Conservation (phyloP, 73 alveolate species). For the Symbiodinium pilosum region DNA sequence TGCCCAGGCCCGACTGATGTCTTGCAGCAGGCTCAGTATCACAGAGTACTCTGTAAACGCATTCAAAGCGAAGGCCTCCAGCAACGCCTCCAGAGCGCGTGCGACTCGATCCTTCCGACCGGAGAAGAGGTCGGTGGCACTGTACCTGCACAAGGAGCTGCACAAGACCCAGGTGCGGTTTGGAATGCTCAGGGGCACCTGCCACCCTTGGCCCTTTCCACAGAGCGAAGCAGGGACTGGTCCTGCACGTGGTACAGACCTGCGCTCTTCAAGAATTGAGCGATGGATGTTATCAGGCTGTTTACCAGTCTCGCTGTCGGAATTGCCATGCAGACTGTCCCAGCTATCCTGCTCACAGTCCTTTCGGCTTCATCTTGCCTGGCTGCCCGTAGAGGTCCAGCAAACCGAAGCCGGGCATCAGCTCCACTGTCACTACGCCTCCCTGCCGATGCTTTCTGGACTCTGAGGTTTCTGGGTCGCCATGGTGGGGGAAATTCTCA, state of each 20-base stretch:
- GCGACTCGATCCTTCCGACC: constrained; percentile 38
- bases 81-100: constrained; percentile 63
- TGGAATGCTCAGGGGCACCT: background rate
- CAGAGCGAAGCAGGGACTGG: constrained; percentile 50
- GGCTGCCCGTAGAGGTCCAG: constrained; percentile 90
- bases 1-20: no score
- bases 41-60: no score
- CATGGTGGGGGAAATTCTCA: no score
- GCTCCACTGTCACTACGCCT: constrained; percentile 82
- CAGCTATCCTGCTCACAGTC: no score
- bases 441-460: background rate
- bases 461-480: background rate
- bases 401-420: constrained; percentile 64
- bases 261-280: background rate
- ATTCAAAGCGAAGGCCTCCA: no score
- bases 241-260: constrained; percentile 93
- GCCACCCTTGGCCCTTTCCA: constrained; percentile 58
- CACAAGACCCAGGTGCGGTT: background rate
- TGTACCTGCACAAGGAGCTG: constrained; percentile 29
- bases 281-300: no score
- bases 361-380: no score
- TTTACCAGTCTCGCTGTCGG: no score
- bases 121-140: constrained; percentile 73
- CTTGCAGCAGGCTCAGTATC: no score
- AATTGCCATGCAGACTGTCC: no score